A percentile compares a stretch with the other conserved stretches of the same genome.
phyloP scores from a whole-genome alignment of 139 green algal genomes.

The Chlorella sp. region DNA sequence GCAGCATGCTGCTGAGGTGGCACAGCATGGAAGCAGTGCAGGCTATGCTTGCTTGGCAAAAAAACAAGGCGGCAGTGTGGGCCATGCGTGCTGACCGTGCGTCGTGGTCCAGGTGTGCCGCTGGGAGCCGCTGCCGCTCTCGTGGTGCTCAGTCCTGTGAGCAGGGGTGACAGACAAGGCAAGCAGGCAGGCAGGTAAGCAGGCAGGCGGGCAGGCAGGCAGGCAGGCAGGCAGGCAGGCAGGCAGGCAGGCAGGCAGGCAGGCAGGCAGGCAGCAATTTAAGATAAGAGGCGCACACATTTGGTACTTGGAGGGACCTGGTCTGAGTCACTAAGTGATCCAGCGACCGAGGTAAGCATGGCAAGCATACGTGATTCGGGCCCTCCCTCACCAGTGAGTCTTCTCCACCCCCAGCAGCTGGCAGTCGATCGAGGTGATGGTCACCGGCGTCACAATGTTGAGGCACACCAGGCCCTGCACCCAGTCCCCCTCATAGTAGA shows the following conservation, averaged over 20 bases:
- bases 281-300: too few species aligned
- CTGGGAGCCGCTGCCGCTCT: background rate
- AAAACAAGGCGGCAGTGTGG: too few species aligned
- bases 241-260: too few species aligned
- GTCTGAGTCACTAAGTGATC: too few species aligned
- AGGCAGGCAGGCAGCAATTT: too few species aligned
- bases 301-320: too few species aligned
- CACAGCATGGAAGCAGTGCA: background rate
- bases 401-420: background rate
- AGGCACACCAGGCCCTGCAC: slow-evolving; percentile 12
- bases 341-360: too few species aligned
- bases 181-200: background rate
- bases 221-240: background rate
- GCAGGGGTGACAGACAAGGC: background rate
- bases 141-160: background rate
- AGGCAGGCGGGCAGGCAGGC: background rate
- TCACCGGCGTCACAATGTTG: slow-evolving; percentile 1
- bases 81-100: background rate
- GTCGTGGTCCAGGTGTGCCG: background rate
- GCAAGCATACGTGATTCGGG: too few species aligned
- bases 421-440: slow-evolving; percentile 12
- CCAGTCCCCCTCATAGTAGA: slow-evolving; percentile 1
- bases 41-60: too few species aligned
- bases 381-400: background rate
- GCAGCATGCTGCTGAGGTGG: too few species aligned